These are phyloP conservation scores for Lolium multiflorum DNA, from an alignment of 176 grass and related monocot genomes.

Conservation along the genomic window DNA sequence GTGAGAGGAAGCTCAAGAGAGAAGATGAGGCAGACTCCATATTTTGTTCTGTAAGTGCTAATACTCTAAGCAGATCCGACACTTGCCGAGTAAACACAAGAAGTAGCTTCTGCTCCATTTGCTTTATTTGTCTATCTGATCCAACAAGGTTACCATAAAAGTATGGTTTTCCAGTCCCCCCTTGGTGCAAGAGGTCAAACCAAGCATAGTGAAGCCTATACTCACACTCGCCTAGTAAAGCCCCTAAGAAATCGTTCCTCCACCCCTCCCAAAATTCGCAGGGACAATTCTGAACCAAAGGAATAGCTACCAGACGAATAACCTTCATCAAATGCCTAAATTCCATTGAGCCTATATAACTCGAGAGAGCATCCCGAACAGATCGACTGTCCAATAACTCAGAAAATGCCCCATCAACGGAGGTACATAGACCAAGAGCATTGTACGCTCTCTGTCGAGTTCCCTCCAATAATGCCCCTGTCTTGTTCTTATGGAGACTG, in stretches of 20 bases:
- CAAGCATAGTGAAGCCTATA: constrained; percentile 61
- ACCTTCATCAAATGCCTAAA: constrained; percentile 54
- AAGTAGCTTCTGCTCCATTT: constrained; percentile 59
- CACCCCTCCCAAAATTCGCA: constrained; percentile 45
- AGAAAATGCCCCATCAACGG: constrained; percentile 54
- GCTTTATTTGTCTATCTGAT: constrained; percentile 55
- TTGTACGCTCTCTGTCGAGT: constrained; percentile 69
- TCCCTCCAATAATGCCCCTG: constrained; percentile 59
- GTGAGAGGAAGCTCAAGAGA: constrained; percentile 52
- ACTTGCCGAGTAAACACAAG: constrained; percentile 72
- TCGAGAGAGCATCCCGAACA: constrained; percentile 45
- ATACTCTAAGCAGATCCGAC: constrained; percentile 40
- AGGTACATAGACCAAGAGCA: constrained; percentile 58
- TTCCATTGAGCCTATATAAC: constrained; percentile 63
- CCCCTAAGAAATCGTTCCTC: constrained; percentile 49
- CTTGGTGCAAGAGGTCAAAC: constrained; percentile 53
- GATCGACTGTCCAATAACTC: constrained; percentile 40
- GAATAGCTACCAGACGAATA: constrained; percentile 58
- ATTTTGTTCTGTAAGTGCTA: constrained; percentile 47
- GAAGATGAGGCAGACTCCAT: constrained; percentile 27
- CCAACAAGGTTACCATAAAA: constrained; percentile 62
- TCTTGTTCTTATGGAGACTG: constrained; percentile 48
- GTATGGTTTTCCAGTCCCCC: constrained; percentile 53
- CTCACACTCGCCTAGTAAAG: constrained; percentile 54
- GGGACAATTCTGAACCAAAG: constrained; percentile 57